phyloP scores from a whole-genome alignment of 345 rosid genomes.

The Eucalyptus tenuipes region DNA sequence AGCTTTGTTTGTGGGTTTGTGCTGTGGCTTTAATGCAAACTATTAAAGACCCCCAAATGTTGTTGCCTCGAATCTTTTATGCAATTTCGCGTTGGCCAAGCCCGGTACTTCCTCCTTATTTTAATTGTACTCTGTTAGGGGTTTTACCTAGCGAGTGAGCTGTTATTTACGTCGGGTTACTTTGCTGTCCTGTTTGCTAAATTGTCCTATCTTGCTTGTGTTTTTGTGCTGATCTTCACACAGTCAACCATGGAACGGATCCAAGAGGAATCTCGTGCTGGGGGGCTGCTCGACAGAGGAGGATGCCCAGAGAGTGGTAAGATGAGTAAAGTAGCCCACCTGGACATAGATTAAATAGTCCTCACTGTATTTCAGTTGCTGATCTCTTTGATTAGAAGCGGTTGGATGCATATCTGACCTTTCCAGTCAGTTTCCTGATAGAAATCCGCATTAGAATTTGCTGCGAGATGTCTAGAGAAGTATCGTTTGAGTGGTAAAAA shows the following conservation, averaged over 20 bases:
- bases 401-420: neutral
- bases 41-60: neutral
- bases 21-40: neutral
- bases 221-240: neutral
- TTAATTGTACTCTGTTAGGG: fast-evolving
- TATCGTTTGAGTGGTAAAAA: neutral
- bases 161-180: neutral
- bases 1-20: neutral
- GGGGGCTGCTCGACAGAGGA: neutral
- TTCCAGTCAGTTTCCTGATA: neutral
- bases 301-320: neutral
- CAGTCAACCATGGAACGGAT: neutral
- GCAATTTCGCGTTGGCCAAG: neutral
- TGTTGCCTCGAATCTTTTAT: fast-evolving
- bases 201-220: too few species aligned
- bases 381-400: neutral
- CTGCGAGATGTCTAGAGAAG: neutral
- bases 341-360: neutral
- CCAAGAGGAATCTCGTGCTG: fast-evolving
- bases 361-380: fast-evolving
- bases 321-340: neutral
- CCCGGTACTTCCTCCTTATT: neutral
- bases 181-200: neutral
- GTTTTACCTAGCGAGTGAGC: neutral
- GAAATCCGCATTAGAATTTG: neutral